Percentiles rank a stretch among this genome's conserved stretches.
Evolutionary conservation across 768 basidiomycete species (phyloP).

Genomic region (Pleurotus sapidus): DNA sequence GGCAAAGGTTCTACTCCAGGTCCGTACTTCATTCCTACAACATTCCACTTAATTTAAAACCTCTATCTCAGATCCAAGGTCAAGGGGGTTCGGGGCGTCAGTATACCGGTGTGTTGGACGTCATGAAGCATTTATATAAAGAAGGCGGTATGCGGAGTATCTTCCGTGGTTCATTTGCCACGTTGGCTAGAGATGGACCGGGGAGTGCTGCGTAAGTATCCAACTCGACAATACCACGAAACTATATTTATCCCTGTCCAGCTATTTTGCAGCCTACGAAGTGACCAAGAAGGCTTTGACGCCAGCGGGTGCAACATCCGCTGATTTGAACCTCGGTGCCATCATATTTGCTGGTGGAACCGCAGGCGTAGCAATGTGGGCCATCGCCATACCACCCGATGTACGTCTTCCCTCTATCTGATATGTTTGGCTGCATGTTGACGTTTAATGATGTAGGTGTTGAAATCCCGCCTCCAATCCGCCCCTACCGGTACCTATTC

Average conservation of each 20-base stretch:
- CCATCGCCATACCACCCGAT: slow-evolving; percentile 95
- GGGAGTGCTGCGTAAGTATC: slow-evolving; percentile 88
- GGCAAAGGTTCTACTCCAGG: slow-evolving; percentile 94
- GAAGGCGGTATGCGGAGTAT: slow-evolving; percentile 93
- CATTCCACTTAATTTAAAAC: neutral
- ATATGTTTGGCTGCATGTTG: neutral
- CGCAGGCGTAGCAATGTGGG: slow-evolving; percentile 98
- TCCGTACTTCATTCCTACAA: slow-evolving; percentile 23
- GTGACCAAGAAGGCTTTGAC: slow-evolving; percentile 85
- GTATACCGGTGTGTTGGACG: slow-evolving; percentile 92
- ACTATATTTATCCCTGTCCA: slow-evolving; percentile 24
- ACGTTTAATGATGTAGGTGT: slow-evolving; percentile 50
- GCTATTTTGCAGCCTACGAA: slow-evolving; percentile 98
- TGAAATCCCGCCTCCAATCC: slow-evolving; percentile 95
- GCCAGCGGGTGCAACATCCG: slow-evolving; percentile 74
- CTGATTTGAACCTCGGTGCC: slow-evolving; percentile 79
- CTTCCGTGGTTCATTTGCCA: slow-evolving; percentile 92
- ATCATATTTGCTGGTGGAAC: slow-evolving; percentile 91
- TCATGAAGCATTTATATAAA: slow-evolving; percentile 84
- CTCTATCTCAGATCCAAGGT: slow-evolving; percentile 72
- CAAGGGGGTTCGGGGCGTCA: slow-evolving; percentile 69
- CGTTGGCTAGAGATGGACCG: slow-evolving; percentile 91
- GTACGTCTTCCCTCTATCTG: slow-evolving; percentile 42
- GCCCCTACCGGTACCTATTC: slow-evolving; percentile 98
- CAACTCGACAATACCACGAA: neutral